A percentile compares a stretch with the other conserved stretches of the same genome.
These are phyloP conservation scores for Cladorrhinum sp. DNA, from an alignment of 2,329 filamentous ascomycete genomes.

Conservation along the genomic window DNA sequence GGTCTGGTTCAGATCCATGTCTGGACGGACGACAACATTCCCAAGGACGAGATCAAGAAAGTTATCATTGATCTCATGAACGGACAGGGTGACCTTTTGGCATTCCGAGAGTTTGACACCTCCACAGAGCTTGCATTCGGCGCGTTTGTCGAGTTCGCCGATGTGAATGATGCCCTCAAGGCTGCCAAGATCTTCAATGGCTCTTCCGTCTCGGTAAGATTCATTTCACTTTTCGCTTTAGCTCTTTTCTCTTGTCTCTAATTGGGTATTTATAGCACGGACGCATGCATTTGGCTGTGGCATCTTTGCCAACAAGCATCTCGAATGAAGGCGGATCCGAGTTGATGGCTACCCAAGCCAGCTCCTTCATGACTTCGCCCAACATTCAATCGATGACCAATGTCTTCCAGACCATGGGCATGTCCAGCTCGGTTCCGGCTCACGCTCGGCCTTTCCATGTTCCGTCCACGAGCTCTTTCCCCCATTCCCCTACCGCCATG, in stretches of 20 bases:
- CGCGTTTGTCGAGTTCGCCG: constrained; percentile 53
- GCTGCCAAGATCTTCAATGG: constrained; percentile 43
- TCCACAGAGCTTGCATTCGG: constrained; percentile 43
- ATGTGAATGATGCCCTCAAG: constrained; percentile 42
- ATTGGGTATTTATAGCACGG: not conserved
- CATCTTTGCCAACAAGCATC: not conserved
- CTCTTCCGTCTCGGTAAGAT: constrained; percentile 36
- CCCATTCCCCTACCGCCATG: constrained; percentile 25
- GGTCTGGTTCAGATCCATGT: constrained; percentile 55
- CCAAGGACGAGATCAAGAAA: constrained; percentile 33
- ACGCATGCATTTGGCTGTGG: not conserved
- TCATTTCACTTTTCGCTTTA: not conserved
- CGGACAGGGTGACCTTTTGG: constrained; percentile 50
- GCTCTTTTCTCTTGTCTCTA: not conserved
- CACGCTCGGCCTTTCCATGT: constrained; percentile 18
- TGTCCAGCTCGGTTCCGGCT: constrained; percentile 16
- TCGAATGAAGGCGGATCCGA: not conserved
- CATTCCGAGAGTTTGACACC: constrained; percentile 45
- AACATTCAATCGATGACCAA: constrained; percentile 14
- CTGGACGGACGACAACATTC: constrained; percentile 28
- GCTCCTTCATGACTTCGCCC: not conserved
- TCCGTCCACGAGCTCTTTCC: constrained; percentile 26
- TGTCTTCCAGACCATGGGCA: constrained; percentile 17
- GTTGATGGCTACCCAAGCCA: not conserved
- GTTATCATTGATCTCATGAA: constrained; percentile 38